Evolutionary conservation across 2,329 filamentous ascomycete genomes (phyloP), one percentile per base, ranked within the genome.

Genomic region (Alternaria metachromatica): DNA sequence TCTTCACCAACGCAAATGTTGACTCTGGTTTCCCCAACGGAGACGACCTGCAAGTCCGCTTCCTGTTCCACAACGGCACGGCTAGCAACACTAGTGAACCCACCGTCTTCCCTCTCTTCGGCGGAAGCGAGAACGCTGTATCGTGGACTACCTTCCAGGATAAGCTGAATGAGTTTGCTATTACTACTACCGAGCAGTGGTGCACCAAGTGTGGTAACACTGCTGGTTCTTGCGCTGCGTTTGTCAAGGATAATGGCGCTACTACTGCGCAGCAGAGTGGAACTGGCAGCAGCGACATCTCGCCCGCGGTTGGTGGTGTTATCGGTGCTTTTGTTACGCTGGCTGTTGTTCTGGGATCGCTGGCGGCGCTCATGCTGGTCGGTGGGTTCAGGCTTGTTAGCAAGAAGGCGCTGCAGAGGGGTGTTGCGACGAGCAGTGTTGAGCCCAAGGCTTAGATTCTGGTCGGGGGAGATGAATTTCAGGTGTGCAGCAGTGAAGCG

Each of bases 131-230:
- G 60, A 81, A 83, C 0, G 79, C 85, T 0, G 76, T 96, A 26
- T 83, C 88, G 13, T 97, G 92, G 91, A 80, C 77, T 12, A 87
- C 89, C 15, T 97, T 97, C 80, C 84, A 85, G 21, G 68, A 72
- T 1, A 83, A 85, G 68, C 90, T 95, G 83, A 78, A 81, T 69
- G 85, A 87, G 70, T 90, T 96, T 68, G 87, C 91, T 49, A 84
- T 97, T 62, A 82, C 83, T n/a, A 84, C 86, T 55, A 89, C 88
- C 8, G 75, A 84, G 60, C 80, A 88, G 58, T 97, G 93, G 93
- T 97, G 93, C 82, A 76, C 78, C 2, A 85, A 86, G 61, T 97
- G 94, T 78, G 92, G 92, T 6, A 93, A 92, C 81, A 86, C 85
- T 0, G 90, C 88, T 0, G 90, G 89, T 3, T 81, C 84, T 23